Evolutionary conservation across 1,284 basidiomycete genomes (phyloP).

Genomic region (Rhodotorula sp.): DNA sequence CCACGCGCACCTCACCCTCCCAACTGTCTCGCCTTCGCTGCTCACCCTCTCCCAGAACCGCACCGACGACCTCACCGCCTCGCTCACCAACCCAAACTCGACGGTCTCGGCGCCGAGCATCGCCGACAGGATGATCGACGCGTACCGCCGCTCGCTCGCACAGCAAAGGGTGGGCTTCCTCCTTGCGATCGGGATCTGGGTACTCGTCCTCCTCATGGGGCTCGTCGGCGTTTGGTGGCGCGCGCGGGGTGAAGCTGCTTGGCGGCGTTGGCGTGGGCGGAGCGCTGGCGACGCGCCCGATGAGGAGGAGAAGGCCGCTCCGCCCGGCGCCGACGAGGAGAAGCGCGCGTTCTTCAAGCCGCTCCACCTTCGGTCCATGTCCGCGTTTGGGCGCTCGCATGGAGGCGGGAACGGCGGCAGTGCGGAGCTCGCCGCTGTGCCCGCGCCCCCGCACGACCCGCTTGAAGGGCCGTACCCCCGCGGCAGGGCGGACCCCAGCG

Average conservation of each 20-base stretch:
- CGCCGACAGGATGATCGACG: conserved; percentile 69
- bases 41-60: conserved; percentile 51
- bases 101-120: conserved; percentile 49
- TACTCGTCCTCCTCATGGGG: conserved; percentile 71
- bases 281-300: neutral
- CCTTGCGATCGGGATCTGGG: conserved; percentile 79
- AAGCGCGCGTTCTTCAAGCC: conserved; percentile 13
- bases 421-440: neutral
- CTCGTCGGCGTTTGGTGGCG: conserved; percentile 64
- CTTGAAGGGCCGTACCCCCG: neutral
- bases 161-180: conserved; percentile 80
- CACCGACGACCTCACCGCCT: conserved; percentile 30
- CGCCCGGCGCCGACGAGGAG: neutral
- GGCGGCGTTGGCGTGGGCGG: neutral
- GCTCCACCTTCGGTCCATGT: conserved; percentile 17
- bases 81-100: conserved; percentile 31
- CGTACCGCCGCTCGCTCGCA: conserved; percentile 70
- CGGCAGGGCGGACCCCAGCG: neutral
- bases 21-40: conserved; percentile 67
- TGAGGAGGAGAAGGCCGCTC: neutral
- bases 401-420: no score
- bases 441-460: neutral
- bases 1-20: conserved; percentile 63
- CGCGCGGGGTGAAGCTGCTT: neutral
- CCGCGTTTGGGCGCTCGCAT: neutral